Base-by-base conservation (phyloP, 1,284 basidiomycete genomes). In the Cutaneotrichosporon spelunceum region DNA sequence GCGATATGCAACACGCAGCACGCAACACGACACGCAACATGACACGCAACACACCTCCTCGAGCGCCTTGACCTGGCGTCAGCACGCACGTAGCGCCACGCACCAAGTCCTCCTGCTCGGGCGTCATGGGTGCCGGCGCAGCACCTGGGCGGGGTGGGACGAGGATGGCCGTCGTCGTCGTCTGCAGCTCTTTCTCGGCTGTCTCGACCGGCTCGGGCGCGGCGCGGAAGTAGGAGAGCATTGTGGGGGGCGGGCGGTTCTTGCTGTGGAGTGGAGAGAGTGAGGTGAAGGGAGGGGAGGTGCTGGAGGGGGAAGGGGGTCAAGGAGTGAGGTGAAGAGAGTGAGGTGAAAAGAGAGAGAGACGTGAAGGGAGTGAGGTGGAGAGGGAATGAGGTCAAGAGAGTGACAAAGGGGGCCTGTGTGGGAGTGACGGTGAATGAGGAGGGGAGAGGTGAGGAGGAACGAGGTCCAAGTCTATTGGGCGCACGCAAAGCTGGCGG, bases 31-130 rank as follows among this genome's bases (percentile, higher is more conserved):
- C n/a, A n/a, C n/a, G n/a, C n/a, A n/a, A n/a, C n/a, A n/a, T n/a
- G n/a, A n/a, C n/a, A n/a, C n/a, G n/a, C n/a, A n/a, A 42, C 33
- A 19, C 53, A 53, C 89, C 82, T 88, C 81, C 60, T 82, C 81
- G 39, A 91, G 79, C 27, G 82, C 82, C 53, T 83, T 79, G 57
- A 90, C 84, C 77, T 86, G 63, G 2, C 2, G 61, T 67, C 54
- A 66, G 66, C 55, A 24, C 13, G 4, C 13, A 13, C 23, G 1
- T 26, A 26, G 13, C 14, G 21, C 14, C 14, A 23, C 48, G 29
- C 48, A 50, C 48, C 48, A 50, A 30, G 26, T 19, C 9, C 26
- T 27, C 19, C 48, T 50, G 16, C 48, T 50, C 48, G 26, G 27
- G 27, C 13, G 24, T 29, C 48, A 50, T 50, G 27, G 14, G 26